phyloP scores from a whole-genome alignment of 2,329 filamentous ascomycete genomes.

The Penicillium sp. region DNA sequence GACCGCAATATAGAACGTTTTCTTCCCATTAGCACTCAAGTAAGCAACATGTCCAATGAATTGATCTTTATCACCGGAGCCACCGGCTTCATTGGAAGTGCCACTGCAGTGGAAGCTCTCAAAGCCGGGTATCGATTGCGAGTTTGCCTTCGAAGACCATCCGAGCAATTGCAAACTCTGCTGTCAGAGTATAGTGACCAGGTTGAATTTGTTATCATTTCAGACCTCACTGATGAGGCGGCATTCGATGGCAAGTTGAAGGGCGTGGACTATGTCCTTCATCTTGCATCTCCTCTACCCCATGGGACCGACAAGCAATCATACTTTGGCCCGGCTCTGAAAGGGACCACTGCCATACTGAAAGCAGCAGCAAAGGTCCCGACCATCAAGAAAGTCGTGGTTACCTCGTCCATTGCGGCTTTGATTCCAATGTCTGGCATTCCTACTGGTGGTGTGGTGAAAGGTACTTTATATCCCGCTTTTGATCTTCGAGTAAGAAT shows the following conservation, averaged over 20 bases:
- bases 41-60: slow-evolving; percentile 14
- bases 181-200: slow-evolving; percentile 12
- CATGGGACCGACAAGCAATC: slow-evolving; percentile 15
- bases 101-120: slow-evolving; percentile 18
- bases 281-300: slow-evolving; percentile 26
- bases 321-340: slow-evolving; percentile 23
- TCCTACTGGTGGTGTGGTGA: slow-evolving; percentile 17
- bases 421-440: slow-evolving; percentile 18
- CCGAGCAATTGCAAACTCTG: slow-evolving; percentile 10
- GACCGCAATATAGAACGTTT: not conserved
- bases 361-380: slow-evolving; percentile 16
- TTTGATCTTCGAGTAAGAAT: no score
- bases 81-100: slow-evolving; percentile 26
- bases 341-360: slow-evolving; percentile 19
- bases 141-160: slow-evolving; percentile 18
- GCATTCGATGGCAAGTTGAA: slow-evolving; percentile 17
- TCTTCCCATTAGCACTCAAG: not conserved
- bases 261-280: slow-evolving; percentile 24
- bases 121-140: slow-evolving; percentile 23
- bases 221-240: slow-evolving; percentile 18
- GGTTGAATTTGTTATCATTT: slow-evolving; percentile 19
- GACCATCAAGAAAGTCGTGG: slow-evolving; percentile 24
- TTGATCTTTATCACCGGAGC: slow-evolving; percentile 28
- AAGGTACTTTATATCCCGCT: slow-evolving; percentile 8
- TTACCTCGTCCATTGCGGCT: slow-evolving; percentile 22